Base-by-base conservation (phyloP, 163 green algal genomes). In the Scenedesmus sp. region DNA sequence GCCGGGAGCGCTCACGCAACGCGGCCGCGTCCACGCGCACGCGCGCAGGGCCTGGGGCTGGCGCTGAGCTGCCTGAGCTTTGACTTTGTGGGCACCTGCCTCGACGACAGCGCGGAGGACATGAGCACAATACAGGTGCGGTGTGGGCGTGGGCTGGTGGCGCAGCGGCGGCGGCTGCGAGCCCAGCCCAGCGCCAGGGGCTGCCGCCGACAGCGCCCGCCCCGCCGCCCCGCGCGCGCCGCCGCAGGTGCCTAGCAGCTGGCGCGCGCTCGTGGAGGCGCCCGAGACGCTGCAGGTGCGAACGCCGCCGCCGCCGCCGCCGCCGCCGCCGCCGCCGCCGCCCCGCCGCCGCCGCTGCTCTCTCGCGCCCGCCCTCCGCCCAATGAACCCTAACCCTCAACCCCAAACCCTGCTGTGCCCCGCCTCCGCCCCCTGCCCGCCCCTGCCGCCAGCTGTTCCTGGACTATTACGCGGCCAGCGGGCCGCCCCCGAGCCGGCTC, bases 81-180 rank as follows among this genome's bases (percentile, higher is more conserved):
- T 79, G 96, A 99, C 83, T 99, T 99, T 91, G 94, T 99, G 54
- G 96, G 96, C 44, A 99, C 96, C 0, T 98, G 90, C 74, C 53
- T 98, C 66, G 96, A 99, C 76, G 96, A 99, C 77, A 96, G 88
- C 1, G 86, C 89, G 15, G 96, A 99, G 58, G 96, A 99, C 75
- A 77, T 98, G 48, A 93, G 90, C 51, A 99, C 94, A 18, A 98
- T 99, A 67, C 96, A 99, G 91, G 94, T 96, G 29, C n/a, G 83
- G 3, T 39, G 26, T 1, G 11, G n/a, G n/a, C n/a, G n/a, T n/a
- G n/a, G n/a, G n/a, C n/a, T n/a, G n/a, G n/a, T n/a, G n/a, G 83
- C 7, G 42, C 45, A 11, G 17, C 85, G 24, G 57, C 57, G 24
- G 48, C 48, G 22, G 20, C n/a, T 29, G n/a, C 15, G 1, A 29